Evolutionary conservation across 176 grass and related monocot species (phyloP).

Genomic region (Lolium multiflorum): DNA sequence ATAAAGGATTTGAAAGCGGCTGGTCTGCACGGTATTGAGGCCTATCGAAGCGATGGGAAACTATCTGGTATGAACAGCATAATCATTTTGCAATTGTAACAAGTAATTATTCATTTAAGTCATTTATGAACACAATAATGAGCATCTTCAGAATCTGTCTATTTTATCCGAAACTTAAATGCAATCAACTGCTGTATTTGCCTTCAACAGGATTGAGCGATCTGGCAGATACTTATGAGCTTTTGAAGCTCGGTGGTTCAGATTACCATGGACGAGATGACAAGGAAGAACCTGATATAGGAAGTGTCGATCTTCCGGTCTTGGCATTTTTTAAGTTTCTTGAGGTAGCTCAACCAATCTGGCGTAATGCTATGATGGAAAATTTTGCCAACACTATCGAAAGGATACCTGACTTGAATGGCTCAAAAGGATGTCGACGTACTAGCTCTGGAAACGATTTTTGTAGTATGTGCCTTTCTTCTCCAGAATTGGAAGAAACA

Average conservation of each 20-base stretch:
- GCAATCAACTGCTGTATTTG: background rate
- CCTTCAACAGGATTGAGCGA: conserved; percentile 59
- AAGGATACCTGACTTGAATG: conserved; percentile 25
- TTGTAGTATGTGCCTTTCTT: conserved; percentile 4
- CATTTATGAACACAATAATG: background rate
- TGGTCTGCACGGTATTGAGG: conserved; percentile 80
- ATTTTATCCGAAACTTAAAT: background rate
- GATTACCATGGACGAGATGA: conserved; percentile 80
- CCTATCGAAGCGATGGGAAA: conserved; percentile 66
- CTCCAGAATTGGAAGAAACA: conserved; percentile 19
- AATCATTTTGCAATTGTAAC: background rate
- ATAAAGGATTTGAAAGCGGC: conserved; percentile 66
- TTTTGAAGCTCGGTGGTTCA: conserved; percentile 81
- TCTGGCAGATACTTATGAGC: conserved; percentile 62
- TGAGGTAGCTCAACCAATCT: conserved; percentile 67
- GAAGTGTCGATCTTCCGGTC: conserved; percentile 67
- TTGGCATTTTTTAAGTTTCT: conserved; percentile 64
- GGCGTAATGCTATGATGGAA: conserved; percentile 57
- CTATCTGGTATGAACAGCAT: conserved; percentile 63
- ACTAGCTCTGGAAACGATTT: conserved; percentile 44
- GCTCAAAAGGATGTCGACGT: conserved; percentile 32
- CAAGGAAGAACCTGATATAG: conserved; percentile 62
- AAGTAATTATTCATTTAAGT: background rate
- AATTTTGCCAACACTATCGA: conserved; percentile 36
- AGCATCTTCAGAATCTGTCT: too few species aligned